phyloP scores from a whole-genome alignment of 768 basidiomycete species.

The Pleurotus sapidus region DNA sequence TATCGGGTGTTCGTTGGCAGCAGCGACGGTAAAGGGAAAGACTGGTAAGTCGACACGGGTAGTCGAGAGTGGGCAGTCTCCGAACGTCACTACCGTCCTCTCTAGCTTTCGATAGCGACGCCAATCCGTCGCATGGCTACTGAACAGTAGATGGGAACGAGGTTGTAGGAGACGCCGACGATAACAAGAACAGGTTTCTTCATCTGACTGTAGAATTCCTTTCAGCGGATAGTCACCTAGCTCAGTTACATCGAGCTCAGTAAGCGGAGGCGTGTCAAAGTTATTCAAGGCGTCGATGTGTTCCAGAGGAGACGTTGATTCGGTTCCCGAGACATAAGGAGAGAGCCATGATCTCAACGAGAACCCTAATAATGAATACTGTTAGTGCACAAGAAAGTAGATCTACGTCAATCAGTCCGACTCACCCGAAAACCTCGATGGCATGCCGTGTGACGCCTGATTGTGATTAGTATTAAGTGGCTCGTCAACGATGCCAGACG shows the following conservation, averaged over 20 bases:
- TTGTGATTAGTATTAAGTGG: too few relatives aligned
- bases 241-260: background rate
- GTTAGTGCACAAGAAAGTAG: too few relatives aligned
- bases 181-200: too few relatives aligned
- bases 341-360: constrained; percentile 2
- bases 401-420: too few relatives aligned
- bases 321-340: background rate
- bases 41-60: background rate
- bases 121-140: too few relatives aligned
- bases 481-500: too few relatives aligned
- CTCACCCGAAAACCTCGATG: too few relatives aligned
- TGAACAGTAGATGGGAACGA: too few relatives aligned
- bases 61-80: background rate
- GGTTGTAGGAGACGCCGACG: too few relatives aligned
- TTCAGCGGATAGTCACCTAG: too few relatives aligned
- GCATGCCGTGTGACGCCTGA: too few relatives aligned
- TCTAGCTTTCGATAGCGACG: background rate
- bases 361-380: background rate
- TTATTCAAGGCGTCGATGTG: background rate
- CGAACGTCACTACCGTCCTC: background rate
- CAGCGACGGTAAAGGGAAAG: background rate
- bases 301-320: background rate
- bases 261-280: background rate
- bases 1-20: background rate
- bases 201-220: too few relatives aligned